These are phyloP conservation scores for Kodamaea suecica DNA, from an alignment of 1,139 yeast genomes.

Conservation along the genomic window DNA sequence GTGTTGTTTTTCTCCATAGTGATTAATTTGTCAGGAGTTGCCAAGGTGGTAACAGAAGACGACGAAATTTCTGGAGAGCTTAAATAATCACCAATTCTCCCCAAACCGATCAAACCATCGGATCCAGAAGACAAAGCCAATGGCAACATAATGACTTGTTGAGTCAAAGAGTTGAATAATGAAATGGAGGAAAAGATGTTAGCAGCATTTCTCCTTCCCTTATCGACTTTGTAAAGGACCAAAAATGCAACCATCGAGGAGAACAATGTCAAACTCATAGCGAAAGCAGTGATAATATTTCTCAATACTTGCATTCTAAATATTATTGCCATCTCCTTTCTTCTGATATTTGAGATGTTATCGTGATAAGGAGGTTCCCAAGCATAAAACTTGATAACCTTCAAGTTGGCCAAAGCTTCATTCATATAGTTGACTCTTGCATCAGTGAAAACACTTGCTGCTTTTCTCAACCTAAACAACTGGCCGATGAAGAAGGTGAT, in stretches of 20 bases:
- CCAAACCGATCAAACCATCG: slow-evolving; percentile 63
- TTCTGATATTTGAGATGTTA: slow-evolving; percentile 44
- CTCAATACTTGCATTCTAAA: slow-evolving; percentile 52
- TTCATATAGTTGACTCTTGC: slow-evolving; percentile 57
- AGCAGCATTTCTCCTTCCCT: slow-evolving; percentile 55
- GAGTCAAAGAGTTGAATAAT: slow-evolving; percentile 59
- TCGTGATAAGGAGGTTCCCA: slow-evolving; percentile 64
- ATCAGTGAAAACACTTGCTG: slow-evolving; percentile 53
- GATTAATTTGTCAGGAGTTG: slow-evolving; percentile 13
- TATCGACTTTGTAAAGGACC: slow-evolving; percentile 52
- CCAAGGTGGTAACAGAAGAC: slow-evolving; percentile 17
- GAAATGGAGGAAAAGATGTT: slow-evolving; percentile 75
- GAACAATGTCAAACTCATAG: slow-evolving; percentile 59
- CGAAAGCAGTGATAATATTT: slow-evolving; percentile 57
- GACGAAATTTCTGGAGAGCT: slow-evolving; percentile 24
- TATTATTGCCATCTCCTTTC: slow-evolving; percentile 47
- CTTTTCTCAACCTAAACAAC: slow-evolving; percentile 41
- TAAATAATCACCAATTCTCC: slow-evolving; percentile 56
- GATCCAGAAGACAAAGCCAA: slow-evolving; percentile 63
- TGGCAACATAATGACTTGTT: slow-evolving; percentile 61
- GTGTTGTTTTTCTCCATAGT: slow-evolving; percentile 16
- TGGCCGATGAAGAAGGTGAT: slow-evolving; percentile 33
- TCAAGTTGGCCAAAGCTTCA: slow-evolving; percentile 62
- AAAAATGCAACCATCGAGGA: slow-evolving; percentile 75
- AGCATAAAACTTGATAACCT: slow-evolving; percentile 63